Percentiles rank a stretch among this genome's conserved stretches.
Conservation (phyloP, 352 stramenopile species). For the Pythium insidiosum region DNA sequence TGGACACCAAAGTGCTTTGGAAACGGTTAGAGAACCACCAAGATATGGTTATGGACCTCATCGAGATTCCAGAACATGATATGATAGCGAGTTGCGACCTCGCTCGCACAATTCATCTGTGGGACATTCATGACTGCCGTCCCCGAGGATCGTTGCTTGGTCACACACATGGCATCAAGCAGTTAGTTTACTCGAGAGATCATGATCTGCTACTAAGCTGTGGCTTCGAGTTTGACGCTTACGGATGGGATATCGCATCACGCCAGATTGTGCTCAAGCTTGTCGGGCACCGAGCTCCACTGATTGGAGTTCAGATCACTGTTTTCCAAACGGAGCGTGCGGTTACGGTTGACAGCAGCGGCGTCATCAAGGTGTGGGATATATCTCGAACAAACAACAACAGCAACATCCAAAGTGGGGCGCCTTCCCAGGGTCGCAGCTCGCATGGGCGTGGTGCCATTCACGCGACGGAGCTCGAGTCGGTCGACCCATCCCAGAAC, state of each 20-base stretch:
- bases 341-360: constrained; percentile 62
- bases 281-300: constrained; percentile 57
- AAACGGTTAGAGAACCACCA: constrained; percentile 38
- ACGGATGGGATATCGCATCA: constrained; percentile 76
- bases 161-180: constrained; percentile 62
- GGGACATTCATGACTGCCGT: constrained; percentile 73
- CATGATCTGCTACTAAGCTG: constrained; percentile 74
- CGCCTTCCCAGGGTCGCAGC: no score
- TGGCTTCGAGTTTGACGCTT: constrained; percentile 79
- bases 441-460: constrained; percentile 21
- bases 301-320: constrained; percentile 64
- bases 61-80: constrained; percentile 69
- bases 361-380: constrained; percentile 84
- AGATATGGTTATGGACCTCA: constrained; percentile 55
- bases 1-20: constrained; percentile 48
- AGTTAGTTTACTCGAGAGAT: constrained; percentile 68
- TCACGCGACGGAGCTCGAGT: constrained; percentile 59
- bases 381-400: constrained; percentile 27
- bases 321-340: constrained; percentile 73
- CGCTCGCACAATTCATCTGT: constrained; percentile 60
- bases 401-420: neutral
- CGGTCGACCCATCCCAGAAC: constrained; percentile 41
- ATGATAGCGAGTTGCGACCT: constrained; percentile 73
- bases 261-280: constrained; percentile 64
- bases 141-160: constrained; percentile 38